A percentile compares a stretch with the other conserved stretches of the same genome.
These are phyloP conservation scores for Barnettozyma californica DNA, from an alignment of 805 yeast genomes.

Conservation along the genomic window DNA sequence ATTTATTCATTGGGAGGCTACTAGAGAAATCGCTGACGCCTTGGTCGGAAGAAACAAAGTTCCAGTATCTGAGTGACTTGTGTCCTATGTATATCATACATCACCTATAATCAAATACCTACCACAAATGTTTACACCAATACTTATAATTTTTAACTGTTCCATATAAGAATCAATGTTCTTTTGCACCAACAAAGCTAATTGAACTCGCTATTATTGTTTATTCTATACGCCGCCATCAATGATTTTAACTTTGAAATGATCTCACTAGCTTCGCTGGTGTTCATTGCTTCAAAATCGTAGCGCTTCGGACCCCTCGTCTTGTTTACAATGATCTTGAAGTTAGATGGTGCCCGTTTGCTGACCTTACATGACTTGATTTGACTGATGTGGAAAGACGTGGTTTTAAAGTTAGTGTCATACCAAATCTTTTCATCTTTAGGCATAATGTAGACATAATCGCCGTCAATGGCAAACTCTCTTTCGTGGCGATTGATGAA, in stretches of 20 bases:
- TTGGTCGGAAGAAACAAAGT: slow-evolving; percentile 60
- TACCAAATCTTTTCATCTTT: slow-evolving; percentile 73
- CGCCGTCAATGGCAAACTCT: slow-evolving; percentile 88
- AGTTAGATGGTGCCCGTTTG: slow-evolving; percentile 66
- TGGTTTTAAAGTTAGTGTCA: slow-evolving; percentile 66
- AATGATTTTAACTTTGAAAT: slow-evolving; percentile 62
- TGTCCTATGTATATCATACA: no score
- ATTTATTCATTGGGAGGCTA: slow-evolving; percentile 72
- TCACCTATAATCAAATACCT: neutral
- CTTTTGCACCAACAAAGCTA: neutral
- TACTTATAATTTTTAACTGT: neutral
- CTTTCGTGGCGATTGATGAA: slow-evolving; percentile 77
- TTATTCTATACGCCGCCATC: slow-evolving; percentile 47
- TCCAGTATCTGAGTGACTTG: neutral
- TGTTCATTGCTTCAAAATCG: slow-evolving; percentile 72
- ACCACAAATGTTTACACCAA: neutral
- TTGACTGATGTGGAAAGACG: slow-evolving; percentile 81
- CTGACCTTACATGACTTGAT: slow-evolving; percentile 72
- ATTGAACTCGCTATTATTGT: slow-evolving; percentile 16
- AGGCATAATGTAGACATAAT: slow-evolving; percentile 82
- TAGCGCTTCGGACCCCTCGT: slow-evolving; percentile 71
- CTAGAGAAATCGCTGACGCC: slow-evolving; percentile 76
- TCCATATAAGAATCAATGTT: neutral
- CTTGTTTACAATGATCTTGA: slow-evolving; percentile 74
- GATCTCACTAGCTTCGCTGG: slow-evolving; percentile 63